phyloP scores from a whole-genome alignment of 345 rosid genomes.

The Passiflora organensis region DNA sequence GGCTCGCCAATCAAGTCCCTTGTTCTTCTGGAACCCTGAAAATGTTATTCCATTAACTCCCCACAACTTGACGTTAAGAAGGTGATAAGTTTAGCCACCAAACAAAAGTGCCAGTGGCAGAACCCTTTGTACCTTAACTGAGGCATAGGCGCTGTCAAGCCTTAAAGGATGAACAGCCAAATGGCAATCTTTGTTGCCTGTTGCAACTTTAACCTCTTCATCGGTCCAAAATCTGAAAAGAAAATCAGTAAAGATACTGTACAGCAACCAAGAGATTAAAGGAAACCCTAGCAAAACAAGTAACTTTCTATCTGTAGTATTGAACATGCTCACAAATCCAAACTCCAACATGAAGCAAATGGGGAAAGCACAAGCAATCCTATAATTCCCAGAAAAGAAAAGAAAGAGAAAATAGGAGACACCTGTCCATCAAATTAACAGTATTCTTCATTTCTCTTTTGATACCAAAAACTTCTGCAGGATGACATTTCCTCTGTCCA shows the following conservation, averaged over 20 bases:
- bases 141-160: constrained; percentile 62
- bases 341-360: not conserved
- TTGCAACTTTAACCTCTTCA: constrained; percentile 52
- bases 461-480: constrained; percentile 49
- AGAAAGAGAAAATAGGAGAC: not conserved
- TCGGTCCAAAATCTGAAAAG: constrained; percentile 49
- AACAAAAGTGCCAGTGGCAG: not conserved
- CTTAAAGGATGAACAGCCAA: constrained; percentile 56
- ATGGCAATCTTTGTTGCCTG: constrained; percentile 40
- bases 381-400: too few species aligned
- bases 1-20: constrained; percentile 66
- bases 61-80: not conserved
- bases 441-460: constrained; percentile 29
- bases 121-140: constrained; percentile 40
- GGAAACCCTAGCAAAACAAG: too few species aligned
- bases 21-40: constrained; percentile 49
- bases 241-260: constrained; percentile 1
- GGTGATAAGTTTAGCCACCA: not conserved
- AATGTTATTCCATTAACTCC: not conserved
- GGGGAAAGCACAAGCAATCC: not conserved
- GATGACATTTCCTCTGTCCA: constrained; percentile 67
- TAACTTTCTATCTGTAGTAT: too few species aligned
- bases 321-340: not conserved
- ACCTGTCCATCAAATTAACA: constrained; percentile 38
- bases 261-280: too few species aligned